These are phyloP conservation scores for Graphium sp. DNA, from an alignment of 2,329 filamentous ascomycete species.

Conservation along the genomic window DNA sequence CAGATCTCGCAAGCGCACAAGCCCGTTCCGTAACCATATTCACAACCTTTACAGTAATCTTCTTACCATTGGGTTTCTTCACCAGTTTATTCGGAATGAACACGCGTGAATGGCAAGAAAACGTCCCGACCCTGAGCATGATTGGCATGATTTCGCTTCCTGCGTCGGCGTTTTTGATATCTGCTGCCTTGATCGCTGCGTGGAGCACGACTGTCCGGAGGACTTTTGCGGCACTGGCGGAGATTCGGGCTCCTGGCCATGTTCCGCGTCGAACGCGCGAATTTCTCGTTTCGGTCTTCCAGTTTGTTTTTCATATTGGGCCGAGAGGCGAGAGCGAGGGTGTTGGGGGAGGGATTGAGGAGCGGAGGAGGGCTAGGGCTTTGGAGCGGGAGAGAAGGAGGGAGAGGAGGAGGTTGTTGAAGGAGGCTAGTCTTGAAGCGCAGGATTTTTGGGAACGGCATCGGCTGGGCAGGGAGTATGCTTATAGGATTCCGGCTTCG, in stretches of 20 bases:
- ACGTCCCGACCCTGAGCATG: slow-evolving; percentile 22
- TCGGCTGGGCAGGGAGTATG: slow-evolving; percentile 18
- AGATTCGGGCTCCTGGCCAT: no score
- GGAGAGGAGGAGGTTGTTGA: slow-evolving; percentile 8
- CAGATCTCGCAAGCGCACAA: slow-evolving; percentile 44
- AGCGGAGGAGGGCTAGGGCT: background rate
- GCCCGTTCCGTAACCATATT: slow-evolving; percentile 50
- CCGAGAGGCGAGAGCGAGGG: background rate
- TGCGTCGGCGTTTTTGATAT: slow-evolving; percentile 28
- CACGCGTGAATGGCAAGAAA: slow-evolving; percentile 37
- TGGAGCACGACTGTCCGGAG: slow-evolving; percentile 32
- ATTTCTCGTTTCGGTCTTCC: slow-evolving; percentile 11
- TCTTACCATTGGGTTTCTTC: slow-evolving; percentile 47
- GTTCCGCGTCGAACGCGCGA: no score
- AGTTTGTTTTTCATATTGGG: no score
- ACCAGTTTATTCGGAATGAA: slow-evolving; percentile 51
- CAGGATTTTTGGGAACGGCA: slow-evolving; percentile 22
- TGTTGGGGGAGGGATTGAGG: background rate
- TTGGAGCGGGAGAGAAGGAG: slow-evolving; percentile 1
- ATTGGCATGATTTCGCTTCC: slow-evolving; percentile 32
- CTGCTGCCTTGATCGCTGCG: slow-evolving; percentile 31
- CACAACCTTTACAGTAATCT: slow-evolving; percentile 46
- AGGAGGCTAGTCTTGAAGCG: slow-evolving; percentile 13
- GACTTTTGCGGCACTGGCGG: no score
- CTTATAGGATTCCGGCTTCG: slow-evolving; percentile 20